These are phyloP conservation scores for Ceratocystiopsis brevicomis DNA, from an alignment of 2,329 filamentous ascomycete genomes.

Conservation along the genomic window DNA sequence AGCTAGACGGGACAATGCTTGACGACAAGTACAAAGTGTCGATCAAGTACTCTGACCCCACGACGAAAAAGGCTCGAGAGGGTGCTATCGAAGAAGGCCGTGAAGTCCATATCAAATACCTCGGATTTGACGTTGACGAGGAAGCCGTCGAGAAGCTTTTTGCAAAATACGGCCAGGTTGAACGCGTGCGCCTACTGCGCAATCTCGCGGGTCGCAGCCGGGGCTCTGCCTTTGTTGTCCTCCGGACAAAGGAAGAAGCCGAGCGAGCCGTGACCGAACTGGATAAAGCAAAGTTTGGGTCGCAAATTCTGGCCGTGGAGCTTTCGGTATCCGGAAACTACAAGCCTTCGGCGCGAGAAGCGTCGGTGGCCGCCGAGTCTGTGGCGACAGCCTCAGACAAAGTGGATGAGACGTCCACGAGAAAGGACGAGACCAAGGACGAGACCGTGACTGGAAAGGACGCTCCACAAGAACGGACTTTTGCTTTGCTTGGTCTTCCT, in stretches of 20 bases:
- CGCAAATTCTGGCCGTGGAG: conserved; percentile 48
- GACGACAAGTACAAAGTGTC: conserved; percentile 50
- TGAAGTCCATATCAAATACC: conserved; percentile 60
- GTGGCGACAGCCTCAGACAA: too few relatives aligned
- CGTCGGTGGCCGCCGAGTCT: conserved; percentile 15
- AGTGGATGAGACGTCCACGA: too few relatives aligned
- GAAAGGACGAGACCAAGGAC: conserved; percentile 12
- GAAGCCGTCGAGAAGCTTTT: conserved; percentile 54
- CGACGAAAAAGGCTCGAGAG: conserved; percentile 55
- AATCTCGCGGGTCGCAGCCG: conserved; percentile 49
- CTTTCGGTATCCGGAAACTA: conserved; percentile 36
- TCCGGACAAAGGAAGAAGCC: conserved; percentile 50
- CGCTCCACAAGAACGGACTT: conserved; percentile 25
- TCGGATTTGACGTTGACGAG: conserved; percentile 44
- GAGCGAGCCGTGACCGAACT: conserved; percentile 46
- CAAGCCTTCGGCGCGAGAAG: conserved; percentile 31
- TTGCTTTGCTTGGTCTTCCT: conserved; percentile 69
- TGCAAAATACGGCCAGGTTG: conserved; percentile 54
- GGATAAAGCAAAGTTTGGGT: conserved; percentile 51
- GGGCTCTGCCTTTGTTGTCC: conserved; percentile 67
- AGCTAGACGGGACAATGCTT: conserved; percentile 51
- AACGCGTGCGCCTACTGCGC: conserved; percentile 50
- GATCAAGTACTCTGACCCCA: conserved; percentile 71
- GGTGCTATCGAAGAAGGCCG: conserved; percentile 73
- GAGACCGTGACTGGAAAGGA: conserved; percentile 15